phyloP scores from a whole-genome alignment of 2,329 filamentous ascomycete species.

The Sporothrix inflata region DNA sequence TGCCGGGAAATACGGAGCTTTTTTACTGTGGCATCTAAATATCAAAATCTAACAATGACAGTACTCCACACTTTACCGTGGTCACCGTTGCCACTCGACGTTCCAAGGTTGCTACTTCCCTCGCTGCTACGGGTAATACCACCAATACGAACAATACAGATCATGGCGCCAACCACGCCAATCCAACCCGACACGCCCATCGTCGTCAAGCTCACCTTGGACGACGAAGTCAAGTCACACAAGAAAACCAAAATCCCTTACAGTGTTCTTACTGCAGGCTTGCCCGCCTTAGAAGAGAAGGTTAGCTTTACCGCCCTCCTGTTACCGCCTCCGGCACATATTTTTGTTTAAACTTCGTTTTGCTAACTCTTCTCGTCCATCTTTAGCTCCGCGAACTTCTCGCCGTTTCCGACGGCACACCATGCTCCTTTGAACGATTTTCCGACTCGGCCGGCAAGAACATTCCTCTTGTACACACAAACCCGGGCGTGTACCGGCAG shows the following conservation, averaged over 20 bases:
- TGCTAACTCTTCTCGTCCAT: not conserved
- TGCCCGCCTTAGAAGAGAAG: slow-evolving; percentile 73
- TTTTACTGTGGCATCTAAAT: too few species aligned
- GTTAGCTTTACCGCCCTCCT: slow-evolving; percentile 57
- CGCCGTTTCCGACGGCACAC: slow-evolving; percentile 62
- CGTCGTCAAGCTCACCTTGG: slow-evolving; percentile 81
- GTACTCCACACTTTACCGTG: too few species aligned
- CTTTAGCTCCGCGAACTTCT: slow-evolving; percentile 72
- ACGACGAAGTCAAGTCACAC: slow-evolving; percentile 81
- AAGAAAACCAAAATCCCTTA: slow-evolving; percentile 54
- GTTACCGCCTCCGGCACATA: not conserved
- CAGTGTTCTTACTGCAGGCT: slow-evolving; percentile 71
- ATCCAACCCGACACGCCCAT: slow-evolving; percentile 69
- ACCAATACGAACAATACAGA: not conserved
- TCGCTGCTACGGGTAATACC: too few species aligned
- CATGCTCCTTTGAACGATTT: slow-evolving; percentile 82
- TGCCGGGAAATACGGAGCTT: too few species aligned
- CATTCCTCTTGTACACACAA: slow-evolving; percentile 75
- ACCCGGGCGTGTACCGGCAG: slow-evolving; percentile 89
- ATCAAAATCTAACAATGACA: too few species aligned
- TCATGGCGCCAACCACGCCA: slow-evolving; percentile 42
- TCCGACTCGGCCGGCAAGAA: slow-evolving; percentile 88
- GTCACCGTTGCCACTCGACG: too few species aligned
- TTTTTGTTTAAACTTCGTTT: not conserved
- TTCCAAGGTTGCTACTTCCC: too few species aligned